phyloP scores from a whole-genome alignment of 352 stramenopile genomes.

The Globisporangium nunn region DNA sequence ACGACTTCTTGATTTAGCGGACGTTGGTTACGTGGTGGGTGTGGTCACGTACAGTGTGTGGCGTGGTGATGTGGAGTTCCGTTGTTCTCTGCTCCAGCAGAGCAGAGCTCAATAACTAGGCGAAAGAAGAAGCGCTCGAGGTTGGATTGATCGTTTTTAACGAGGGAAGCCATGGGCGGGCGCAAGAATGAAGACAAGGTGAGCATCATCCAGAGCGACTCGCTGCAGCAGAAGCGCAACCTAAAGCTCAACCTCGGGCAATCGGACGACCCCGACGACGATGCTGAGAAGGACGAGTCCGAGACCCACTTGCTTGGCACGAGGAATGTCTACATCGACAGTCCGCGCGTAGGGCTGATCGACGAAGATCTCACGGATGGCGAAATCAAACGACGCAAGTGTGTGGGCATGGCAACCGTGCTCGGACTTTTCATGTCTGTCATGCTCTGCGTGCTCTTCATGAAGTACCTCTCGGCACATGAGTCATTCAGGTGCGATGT shows the following conservation, averaged over 20 bases:
- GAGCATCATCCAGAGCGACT: conserved; percentile 46
- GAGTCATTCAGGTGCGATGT: conserved; percentile 57
- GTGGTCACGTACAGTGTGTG: no score
- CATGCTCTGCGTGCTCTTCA: conserved; percentile 56
- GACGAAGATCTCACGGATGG: conserved; percentile 39
- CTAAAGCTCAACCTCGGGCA: conserved; percentile 22
- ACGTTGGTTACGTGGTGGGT: no score
- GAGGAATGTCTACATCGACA: conserved; percentile 68
- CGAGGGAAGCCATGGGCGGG: not conserved
- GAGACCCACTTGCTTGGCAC: conserved; percentile 33
- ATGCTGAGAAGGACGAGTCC: conserved; percentile 29
- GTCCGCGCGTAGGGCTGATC: conserved; percentile 33
- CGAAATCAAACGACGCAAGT: conserved; percentile 44
- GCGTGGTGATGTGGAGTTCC: no score
- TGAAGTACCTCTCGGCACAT: conserved; percentile 52
- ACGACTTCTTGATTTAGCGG: no score
- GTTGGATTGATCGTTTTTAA: not conserved
- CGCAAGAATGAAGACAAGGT: conserved; percentile 31
- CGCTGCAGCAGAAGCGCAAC: conserved; percentile 25
- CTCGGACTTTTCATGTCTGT: conserved; percentile 49
- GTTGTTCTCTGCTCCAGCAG: no score
- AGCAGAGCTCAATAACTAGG: not conserved
- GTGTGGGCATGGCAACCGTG: conserved; percentile 52
- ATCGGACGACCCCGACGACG: conserved; percentile 21
- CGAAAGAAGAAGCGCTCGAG: no score